Evolutionary conservation across 352 stramenopile species (phyloP), one percentile per base, ranked within the genome.

Genomic region (Phytophthora macrochlamydospora): DNA sequence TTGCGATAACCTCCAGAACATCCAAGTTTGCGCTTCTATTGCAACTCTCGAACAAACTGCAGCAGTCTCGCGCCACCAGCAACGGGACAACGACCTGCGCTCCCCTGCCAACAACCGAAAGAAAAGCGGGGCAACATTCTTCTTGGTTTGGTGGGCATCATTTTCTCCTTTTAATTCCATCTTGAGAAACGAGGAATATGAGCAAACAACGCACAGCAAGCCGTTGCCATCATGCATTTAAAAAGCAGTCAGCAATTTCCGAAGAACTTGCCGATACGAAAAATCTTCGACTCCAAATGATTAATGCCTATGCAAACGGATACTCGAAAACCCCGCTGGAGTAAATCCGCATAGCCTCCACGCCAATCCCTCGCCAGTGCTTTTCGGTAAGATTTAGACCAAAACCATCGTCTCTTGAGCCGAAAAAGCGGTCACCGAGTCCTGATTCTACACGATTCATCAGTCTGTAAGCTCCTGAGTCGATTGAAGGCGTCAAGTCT

Each of bases 1-100:
- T 54, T 11, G 44, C 56, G 35, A 62, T 62, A 6, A 12, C 2
- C 45, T 62, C 56, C 28, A 44, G 45, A 14, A 54, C 11, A 24
- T 49, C 42, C 29, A 52, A 44, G 13, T 55, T 43, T 43, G 7
- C 37, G 12, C 7, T 12, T 43, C 12, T 12, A 12, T 7, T 13
- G 12, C 37, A 43, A 43, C 37, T 43, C 12, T 7, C 37, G 7
- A 43, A 43, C 38, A 45, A 45, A 45, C 11, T 14, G 38, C 38
- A 45, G 2, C 11, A 9, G 3, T 45, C 38, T 45, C 38, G 38
- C 13, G 38, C 13, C 18, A 14, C 18, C 18, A 45, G 38, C 38
- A 45, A 45, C 8, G 38, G 38, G 3, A 45, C 8, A 14, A 45
- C 18, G 38, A 9, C 11, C 8, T 45, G 38, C 13, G 38, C 11